A percentile compares a stretch with the other conserved stretches of the same genome.
These are phyloP conservation scores for Arthrobotrys sphaeroides DNA, from an alignment of 2,329 filamentous ascomycete genomes.

Conservation along the genomic window DNA sequence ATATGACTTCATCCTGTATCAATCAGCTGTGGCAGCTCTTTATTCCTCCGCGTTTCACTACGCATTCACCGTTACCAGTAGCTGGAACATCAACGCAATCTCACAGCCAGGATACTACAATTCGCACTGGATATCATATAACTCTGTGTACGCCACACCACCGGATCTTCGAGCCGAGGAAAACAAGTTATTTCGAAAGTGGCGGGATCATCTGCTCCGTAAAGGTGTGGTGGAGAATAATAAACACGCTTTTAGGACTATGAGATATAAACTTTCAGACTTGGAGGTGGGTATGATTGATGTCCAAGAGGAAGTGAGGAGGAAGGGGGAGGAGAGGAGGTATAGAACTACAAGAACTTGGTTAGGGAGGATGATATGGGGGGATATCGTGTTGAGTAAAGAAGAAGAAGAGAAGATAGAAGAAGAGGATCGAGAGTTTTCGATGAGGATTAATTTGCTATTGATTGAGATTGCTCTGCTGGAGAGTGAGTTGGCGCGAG, in stretches of 20 bases:
- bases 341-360: slow-evolving; percentile 15
- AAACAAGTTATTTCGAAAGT: neutral
- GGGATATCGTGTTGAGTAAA: neutral
- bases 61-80: no score
- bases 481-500: neutral
- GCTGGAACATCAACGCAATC: no score
- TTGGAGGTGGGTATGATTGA: neutral
- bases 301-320: neutral
- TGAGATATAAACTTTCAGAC: neutral
- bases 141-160: no score
- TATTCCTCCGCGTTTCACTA: no score
- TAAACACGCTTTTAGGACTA: neutral
- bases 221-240: neutral
- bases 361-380: slow-evolving; percentile 10
- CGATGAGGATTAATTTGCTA: neutral
- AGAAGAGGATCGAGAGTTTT: slow-evolving; percentile 8
- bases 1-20: slow-evolving; percentile 11
- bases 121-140: no score
- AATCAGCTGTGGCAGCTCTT: no score
- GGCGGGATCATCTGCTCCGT: slow-evolving; percentile 4
- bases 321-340: neutral
- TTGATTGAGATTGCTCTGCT: slow-evolving; percentile 17
- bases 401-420: neutral
- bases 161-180: slow-evolving; percentile 12
- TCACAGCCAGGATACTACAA: no score